These are phyloP conservation scores for Fusarium poae DNA, from an alignment of 2,329 filamentous ascomycete genomes.

Conservation along the genomic window DNA sequence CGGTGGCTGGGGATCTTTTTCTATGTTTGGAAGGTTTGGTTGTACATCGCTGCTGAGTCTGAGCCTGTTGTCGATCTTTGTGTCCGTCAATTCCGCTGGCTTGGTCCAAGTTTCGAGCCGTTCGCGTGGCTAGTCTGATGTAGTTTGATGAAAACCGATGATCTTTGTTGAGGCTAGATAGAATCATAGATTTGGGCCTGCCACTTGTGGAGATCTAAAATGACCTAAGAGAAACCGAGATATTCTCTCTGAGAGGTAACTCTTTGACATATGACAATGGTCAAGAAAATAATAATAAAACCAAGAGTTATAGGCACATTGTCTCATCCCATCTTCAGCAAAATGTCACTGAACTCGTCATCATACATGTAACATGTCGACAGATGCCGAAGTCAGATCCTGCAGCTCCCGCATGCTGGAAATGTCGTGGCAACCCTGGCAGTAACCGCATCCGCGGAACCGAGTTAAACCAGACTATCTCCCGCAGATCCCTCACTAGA, in stretches of 20 bases:
- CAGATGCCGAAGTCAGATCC: conserved; percentile 40
- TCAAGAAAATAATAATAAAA: neutral
- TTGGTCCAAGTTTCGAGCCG: conserved; percentile 28
- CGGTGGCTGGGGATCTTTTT: conserved; percentile 34
- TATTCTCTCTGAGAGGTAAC: neutral
- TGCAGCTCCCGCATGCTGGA: conserved; percentile 39
- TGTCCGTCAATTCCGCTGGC: conserved; percentile 31
- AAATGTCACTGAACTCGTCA: neutral
- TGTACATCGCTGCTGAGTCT: conserved; percentile 16
- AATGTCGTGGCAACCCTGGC: conserved; percentile 39
- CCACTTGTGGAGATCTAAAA: neutral
- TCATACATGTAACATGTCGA: conserved; percentile 29
- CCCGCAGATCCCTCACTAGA: conserved; percentile 22
- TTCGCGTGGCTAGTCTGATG: conserved; percentile 22
- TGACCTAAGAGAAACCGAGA: neutral
- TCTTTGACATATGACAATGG: neutral
- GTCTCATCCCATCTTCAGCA: neutral
- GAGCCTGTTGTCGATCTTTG: conserved; percentile 30
- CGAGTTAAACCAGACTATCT: conserved; percentile 5
- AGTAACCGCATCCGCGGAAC: conserved; percentile 37
- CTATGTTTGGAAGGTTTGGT: conserved; percentile 18
- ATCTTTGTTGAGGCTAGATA: conserved; percentile 26
- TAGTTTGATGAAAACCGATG: conserved; percentile 10
- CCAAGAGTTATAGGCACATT: neutral
- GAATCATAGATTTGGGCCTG: conserved; percentile 1